Percentiles rank a stretch among this genome's conserved stretches.
These are phyloP conservation scores for Euphorbia lathyris DNA, from an alignment of 345 rosid species.

Conservation along the genomic window DNA sequence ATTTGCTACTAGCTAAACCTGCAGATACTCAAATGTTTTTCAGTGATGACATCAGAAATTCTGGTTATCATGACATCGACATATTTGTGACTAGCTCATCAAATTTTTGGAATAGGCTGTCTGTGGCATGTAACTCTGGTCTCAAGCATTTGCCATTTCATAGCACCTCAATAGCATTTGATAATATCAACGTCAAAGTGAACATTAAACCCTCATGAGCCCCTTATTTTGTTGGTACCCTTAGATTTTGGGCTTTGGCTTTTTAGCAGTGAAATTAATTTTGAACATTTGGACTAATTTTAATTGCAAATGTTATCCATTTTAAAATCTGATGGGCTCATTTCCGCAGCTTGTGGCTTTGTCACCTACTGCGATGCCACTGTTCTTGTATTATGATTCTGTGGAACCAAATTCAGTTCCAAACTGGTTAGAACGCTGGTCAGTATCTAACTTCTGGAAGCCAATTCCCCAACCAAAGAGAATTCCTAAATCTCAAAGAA, in stretches of 20 bases:
- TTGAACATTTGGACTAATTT: background rate
- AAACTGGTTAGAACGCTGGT: constrained; percentile 84
- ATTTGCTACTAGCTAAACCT: background rate
- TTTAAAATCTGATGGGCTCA: constrained; percentile 20
- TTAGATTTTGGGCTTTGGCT: constrained; percentile 4
- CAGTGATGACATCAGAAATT: background rate
- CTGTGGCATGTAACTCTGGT: background rate
- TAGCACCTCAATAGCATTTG: background rate
- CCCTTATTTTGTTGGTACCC: background rate
- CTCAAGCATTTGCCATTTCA: background rate
- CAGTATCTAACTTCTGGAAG: constrained; percentile 72
- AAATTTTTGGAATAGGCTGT: background rate
- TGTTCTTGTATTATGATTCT: constrained; percentile 48
- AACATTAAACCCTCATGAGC: background rate
- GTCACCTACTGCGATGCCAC: constrained; percentile 62
- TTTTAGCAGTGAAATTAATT: background rate
- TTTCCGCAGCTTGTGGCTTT: constrained; percentile 68
- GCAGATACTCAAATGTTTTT: background rate
- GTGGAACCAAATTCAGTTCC: constrained; percentile 57
- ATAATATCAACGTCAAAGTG: background rate
- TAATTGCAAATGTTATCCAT: background rate
- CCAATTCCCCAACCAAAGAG: constrained; percentile 61
- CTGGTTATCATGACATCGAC: background rate
- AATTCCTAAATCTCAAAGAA: constrained; percentile 44
- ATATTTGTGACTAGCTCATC: background rate